These are phyloP conservation scores for Batrachochytrium dendrobatidis DNA, from an alignment of 371 early-diverging fungal genomes.

Conservation along the genomic window DNA sequence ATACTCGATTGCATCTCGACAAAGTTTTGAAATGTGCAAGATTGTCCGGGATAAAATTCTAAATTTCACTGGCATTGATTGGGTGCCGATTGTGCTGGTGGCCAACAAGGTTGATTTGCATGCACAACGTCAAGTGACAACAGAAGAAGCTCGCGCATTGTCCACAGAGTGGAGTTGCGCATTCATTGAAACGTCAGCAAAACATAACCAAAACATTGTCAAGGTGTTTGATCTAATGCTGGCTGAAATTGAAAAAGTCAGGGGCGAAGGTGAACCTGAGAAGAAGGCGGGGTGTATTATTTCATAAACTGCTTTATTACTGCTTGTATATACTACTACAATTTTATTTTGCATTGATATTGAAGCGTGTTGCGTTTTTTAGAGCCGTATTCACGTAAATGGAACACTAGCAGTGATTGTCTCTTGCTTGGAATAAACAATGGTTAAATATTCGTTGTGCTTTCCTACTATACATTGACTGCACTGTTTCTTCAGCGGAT, in stretches of 20 bases:
- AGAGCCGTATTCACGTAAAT: no score
- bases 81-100: conserved; percentile 72
- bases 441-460: no score
- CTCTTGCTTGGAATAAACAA: no score
- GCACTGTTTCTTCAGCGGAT: no score
- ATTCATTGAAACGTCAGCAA: conserved; percentile 84
- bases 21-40: conserved; percentile 82
- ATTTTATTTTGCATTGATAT: no score
- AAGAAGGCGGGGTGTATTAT: conserved; percentile 1
- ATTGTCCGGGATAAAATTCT: conserved; percentile 92
- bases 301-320: no score
- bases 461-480: no score
- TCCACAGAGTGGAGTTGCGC: conserved; percentile 78
- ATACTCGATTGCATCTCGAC: conserved; percentile 82
- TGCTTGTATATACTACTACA: no score
- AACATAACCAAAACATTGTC: conserved; percentile 81
- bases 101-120: conserved; percentile 88
- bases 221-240: conserved; percentile 46
- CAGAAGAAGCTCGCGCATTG: conserved; percentile 68
- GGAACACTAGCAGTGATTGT: no score
- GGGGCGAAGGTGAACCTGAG: conserved; percentile 19
- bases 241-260: conserved; percentile 43
- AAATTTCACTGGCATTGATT: conserved; percentile 83
- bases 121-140: conserved; percentile 70
- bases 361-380: no score